Conservation (phyloP, 1,284 basidiomycete genomes). For the Leucoagaricus sp. region DNA sequence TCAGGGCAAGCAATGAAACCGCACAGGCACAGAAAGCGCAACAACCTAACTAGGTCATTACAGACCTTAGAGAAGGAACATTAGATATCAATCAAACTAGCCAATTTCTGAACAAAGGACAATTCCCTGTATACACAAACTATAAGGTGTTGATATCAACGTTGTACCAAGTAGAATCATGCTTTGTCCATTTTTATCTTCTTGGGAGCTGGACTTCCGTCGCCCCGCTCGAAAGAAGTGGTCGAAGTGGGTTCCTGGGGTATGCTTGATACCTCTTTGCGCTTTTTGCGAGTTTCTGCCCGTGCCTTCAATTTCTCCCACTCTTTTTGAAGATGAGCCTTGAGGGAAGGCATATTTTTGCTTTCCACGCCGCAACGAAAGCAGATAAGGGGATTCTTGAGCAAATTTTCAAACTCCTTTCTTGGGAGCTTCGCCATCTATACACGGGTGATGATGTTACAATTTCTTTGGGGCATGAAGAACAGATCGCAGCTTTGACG, state of each 20-base stretch:
- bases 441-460: background rate
- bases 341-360: conserved; percentile 79
- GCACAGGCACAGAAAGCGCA: conserved; percentile 13
- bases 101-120: background rate
- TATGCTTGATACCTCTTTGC: conserved; percentile 17
- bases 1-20: conserved; percentile 27
- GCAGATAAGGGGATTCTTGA: conserved; percentile 71
- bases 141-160: background rate
- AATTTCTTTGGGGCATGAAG: no score
- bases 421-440: conserved; percentile 57
- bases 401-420: conserved; percentile 60
- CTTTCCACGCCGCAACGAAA: conserved; percentile 63
- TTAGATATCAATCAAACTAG: background rate
- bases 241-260: background rate
- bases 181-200: background rate
- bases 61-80: background rate
- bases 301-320: conserved; percentile 48
- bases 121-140: background rate
- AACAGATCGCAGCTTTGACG: background rate
- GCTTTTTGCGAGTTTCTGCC: conserved; percentile 29
- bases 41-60: background rate
- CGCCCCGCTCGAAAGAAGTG: background rate
- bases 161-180: background rate
- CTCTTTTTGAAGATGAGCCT: conserved; percentile 69
- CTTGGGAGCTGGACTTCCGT: conserved; percentile 9